Evolutionary conservation across 2,329 filamentous ascomycete genomes (phyloP).

Genomic region (Nakataea oryzae): DNA sequence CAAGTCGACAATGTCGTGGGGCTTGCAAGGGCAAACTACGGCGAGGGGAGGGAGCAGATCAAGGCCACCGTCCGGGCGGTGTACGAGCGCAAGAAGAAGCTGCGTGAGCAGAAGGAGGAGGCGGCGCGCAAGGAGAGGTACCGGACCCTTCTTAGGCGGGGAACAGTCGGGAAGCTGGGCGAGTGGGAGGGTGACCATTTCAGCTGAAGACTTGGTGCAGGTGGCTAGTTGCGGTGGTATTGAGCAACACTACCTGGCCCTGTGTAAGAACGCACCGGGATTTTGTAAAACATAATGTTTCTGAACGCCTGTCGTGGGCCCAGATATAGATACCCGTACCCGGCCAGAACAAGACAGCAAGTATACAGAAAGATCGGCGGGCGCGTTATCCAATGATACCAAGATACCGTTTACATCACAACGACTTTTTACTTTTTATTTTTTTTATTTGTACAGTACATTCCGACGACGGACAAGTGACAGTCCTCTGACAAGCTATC

Average conservation of each 20-base stretch:
- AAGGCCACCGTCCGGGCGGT: constrained; percentile 73
- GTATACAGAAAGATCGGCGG: too few species aligned
- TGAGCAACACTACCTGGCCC: too few species aligned
- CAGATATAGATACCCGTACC: constrained; percentile 23
- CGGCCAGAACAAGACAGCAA: background rate
- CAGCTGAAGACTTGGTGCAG: constrained; percentile 27
- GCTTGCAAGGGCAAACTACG: constrained; percentile 78
- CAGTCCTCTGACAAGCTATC: background rate
- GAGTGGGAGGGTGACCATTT: constrained; percentile 51
- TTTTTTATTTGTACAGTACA: background rate
- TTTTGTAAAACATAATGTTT: background rate
- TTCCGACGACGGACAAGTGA: background rate
- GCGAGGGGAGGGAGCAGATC: constrained; percentile 70
- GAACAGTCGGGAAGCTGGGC: constrained; percentile 44
- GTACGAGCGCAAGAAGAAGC: constrained; percentile 79
- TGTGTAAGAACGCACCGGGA: background rate
- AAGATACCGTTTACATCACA: too few species aligned
- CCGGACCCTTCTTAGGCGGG: constrained; percentile 35
- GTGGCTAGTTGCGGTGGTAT: too few species aligned
- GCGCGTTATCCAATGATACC: too few species aligned
- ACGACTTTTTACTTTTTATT: too few species aligned
- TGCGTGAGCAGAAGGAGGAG: constrained; percentile 44
- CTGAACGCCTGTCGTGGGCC: background rate
- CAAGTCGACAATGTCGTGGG: constrained; percentile 79
- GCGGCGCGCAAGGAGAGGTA: constrained; percentile 26